Base-by-base conservation (phyloP, 495 filamentous ascomycete genomes). In the Neurospora sp. region DNA sequence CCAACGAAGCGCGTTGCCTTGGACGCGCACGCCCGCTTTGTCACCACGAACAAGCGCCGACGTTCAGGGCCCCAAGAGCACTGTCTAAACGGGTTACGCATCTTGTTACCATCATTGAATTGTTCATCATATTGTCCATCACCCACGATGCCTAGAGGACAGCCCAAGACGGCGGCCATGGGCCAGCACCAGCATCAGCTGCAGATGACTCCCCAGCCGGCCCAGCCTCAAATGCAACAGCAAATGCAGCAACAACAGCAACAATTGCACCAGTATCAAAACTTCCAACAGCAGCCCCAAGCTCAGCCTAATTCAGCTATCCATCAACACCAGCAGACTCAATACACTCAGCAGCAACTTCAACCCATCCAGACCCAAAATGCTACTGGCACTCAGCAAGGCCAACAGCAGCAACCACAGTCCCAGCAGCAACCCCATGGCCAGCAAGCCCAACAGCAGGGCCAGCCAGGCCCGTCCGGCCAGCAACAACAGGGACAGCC, bases 201-300 rank as follows among this genome's bases (percentile, higher is more conserved):
- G 40, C 69, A 71, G 40, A 40, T 46, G 39, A 41, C 68, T 39
- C 61, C 40, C 9, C 37, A 69, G 37, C 44, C 37, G 38, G 39
- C 48, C 27, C 66, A 69, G 35, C 66, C 68, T 44, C 71, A 73
- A 40, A 70, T 46, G 20, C 75, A 39, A 38, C 78, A 77, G 27
- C 73, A 73, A 66, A 66, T 66, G 38, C 70, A 61, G 31, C 74
- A 69, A 16, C 77, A 75, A 35, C 73, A 74, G 35, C 76, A 73
- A 41, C 78, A 76, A 68, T 39, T 31, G 1, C 73, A 70, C 3
- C 66, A 53, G n/a, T 68, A 70, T 16, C 44, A 75, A 9, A 20
- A 40, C 11, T 74, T 70, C 12, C 74, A 71, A 39, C 75, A 70
- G 18, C 75, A 68, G 46, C 71, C 40, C 10, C 73, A 73, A 39